A percentile compares a stretch with the other conserved stretches of the same genome.
Conservation (phyloP, 768 basidiomycete species). For the Tulasnella sp. region DNA sequence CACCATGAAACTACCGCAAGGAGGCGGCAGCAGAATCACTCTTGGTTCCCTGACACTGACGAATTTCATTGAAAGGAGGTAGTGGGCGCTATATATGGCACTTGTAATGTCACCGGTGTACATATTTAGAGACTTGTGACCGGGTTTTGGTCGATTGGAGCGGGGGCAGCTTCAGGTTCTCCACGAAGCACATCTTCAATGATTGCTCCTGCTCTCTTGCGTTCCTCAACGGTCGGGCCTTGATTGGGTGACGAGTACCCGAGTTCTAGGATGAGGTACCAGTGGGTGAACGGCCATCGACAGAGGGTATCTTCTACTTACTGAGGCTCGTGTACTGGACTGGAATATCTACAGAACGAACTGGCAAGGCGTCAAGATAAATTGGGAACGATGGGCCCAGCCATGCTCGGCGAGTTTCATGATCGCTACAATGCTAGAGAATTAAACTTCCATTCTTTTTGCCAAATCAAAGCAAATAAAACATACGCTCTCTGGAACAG, state of each 20-base stretch:
- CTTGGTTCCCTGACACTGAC: conserved; percentile 10
- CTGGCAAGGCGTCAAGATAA: conserved; percentile 54
- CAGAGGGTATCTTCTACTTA: conserved; percentile 36
- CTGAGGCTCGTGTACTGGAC: conserved; percentile 64
- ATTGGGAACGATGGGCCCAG: conserved; percentile 67
- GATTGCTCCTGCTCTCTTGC: conserved; percentile 51
- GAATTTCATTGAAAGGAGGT: background rate
- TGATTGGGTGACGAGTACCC: conserved; percentile 60
- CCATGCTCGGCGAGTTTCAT: conserved; percentile 67
- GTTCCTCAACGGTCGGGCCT: conserved; percentile 54
- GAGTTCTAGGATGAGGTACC: conserved; percentile 44
- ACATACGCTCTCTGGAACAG: conserved; percentile 49
- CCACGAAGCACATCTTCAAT: conserved; percentile 54
- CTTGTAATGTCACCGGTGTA: background rate
- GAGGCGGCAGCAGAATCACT: background rate
- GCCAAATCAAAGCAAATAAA: background rate
- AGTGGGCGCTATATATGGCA: background rate
- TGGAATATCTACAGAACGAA: conserved; percentile 53
- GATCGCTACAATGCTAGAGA: conserved; percentile 48
- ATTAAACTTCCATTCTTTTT: background rate
- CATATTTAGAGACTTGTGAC: background rate
- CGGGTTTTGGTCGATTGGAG: conserved; percentile 48
- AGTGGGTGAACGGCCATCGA: background rate
- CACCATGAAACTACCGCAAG: background rate
- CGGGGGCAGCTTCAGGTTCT: conserved; percentile 64